phyloP scores from a whole-genome alignment of 2,329 filamentous ascomycete species.

The Allantophomopsis cytisporea region DNA sequence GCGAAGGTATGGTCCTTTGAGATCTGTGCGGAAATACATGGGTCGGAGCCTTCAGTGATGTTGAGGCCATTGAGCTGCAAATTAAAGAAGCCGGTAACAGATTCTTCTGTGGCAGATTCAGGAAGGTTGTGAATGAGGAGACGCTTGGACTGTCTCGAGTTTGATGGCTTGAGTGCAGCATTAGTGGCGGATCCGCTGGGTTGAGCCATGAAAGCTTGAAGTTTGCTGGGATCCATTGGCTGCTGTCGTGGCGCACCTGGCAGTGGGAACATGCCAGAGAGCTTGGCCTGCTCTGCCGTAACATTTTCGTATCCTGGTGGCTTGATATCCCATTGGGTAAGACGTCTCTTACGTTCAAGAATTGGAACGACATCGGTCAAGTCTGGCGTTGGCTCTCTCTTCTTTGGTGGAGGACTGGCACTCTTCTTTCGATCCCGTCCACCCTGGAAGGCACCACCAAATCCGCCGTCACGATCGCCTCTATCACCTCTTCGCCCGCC shows the following conservation, averaged over 20 bases:
- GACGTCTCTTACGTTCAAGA: slow-evolving; percentile 72
- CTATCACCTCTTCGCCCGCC: slow-evolving; percentile 27
- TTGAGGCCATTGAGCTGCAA: slow-evolving; percentile 95
- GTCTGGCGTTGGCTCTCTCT: slow-evolving; percentile 91
- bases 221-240: slow-evolving; percentile 83
- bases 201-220: slow-evolving; percentile 93
- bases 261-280: slow-evolving; percentile 97
- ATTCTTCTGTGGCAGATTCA: slow-evolving; percentile 57
- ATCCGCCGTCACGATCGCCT: slow-evolving; percentile 22
- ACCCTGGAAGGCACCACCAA: slow-evolving; percentile 30
- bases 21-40: slow-evolving; percentile 73
- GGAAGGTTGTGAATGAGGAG: slow-evolving; percentile 81
- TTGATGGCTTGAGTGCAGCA: slow-evolving; percentile 78
- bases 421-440: slow-evolving; percentile 42
- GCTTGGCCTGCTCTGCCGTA: slow-evolving; percentile 93
- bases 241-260: slow-evolving; percentile 91
- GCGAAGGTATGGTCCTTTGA: slow-evolving; percentile 71
- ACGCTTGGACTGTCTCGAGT: slow-evolving; percentile 87
- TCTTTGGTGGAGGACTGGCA: slow-evolving; percentile 70
- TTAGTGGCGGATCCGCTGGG: slow-evolving; percentile 54
- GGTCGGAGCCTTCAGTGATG: slow-evolving; percentile 70
- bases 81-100: slow-evolving; percentile 79
- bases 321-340: slow-evolving; percentile 99
- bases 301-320: slow-evolving; percentile 96
- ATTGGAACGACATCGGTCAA: slow-evolving; percentile 76